These are phyloP conservation scores for Pichia ethanolica DNA, from an alignment of 805 yeast species.

Conservation along the genomic window DNA sequence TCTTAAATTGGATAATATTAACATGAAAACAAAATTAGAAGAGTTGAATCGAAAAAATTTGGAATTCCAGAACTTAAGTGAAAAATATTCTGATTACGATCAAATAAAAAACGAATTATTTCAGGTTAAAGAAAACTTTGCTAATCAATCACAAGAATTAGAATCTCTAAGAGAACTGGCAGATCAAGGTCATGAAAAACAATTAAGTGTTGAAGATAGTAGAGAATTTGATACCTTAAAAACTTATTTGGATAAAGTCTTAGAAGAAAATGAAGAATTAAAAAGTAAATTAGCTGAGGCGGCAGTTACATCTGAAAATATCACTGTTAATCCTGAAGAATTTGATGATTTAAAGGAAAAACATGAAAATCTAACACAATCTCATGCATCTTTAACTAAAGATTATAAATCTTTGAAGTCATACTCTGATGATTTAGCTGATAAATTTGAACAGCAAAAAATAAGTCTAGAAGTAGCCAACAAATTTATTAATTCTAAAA, in stretches of 20 bases:
- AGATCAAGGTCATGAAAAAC: conserved; percentile 9
- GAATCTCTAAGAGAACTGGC: conserved; percentile 7
- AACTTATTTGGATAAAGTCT: conserved; percentile 11
- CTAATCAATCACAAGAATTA: conserved; percentile 7
- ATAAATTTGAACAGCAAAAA: background rate
- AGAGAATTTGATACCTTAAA: conserved; percentile 11
- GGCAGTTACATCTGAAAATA: background rate
- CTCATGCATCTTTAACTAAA: conserved; percentile 8
- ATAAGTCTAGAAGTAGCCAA: background rate
- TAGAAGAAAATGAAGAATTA: conserved; percentile 11
- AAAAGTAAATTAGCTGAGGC: conserved; percentile 2
- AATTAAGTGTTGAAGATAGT: conserved; percentile 8
- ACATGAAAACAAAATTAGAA: conserved; percentile 3
- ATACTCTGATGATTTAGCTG: background rate
- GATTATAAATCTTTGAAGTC: conserved; percentile 3
- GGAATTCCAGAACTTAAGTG: background rate
- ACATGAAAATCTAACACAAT: conserved; percentile 7
- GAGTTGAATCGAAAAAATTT: background rate
- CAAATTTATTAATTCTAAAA: background rate
- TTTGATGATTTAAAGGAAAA: conserved; percentile 6
- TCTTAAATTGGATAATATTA: conserved; percentile 2
- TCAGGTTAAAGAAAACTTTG: background rate
- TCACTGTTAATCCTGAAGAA: conserved; percentile 1
- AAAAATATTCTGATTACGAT: conserved; percentile 6
- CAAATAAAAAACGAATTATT: conserved; percentile 5